phyloP scores from a whole-genome alignment of 1,284 basidiomycete species.

The Coniferiporia weirii region DNA sequence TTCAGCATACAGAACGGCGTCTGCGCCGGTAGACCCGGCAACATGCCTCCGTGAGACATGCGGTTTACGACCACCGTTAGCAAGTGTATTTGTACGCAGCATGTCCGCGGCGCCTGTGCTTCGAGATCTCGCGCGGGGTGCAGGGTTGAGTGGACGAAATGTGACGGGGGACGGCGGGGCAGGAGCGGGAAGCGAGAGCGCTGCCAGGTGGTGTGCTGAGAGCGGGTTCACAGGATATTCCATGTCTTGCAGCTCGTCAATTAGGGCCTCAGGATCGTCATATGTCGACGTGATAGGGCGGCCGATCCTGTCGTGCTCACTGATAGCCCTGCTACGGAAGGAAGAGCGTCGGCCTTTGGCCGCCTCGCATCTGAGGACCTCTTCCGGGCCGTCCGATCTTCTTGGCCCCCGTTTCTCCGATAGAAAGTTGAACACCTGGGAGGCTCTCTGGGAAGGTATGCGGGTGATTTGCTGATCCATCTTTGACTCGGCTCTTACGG shows the following conservation, averaged over 20 bases:
- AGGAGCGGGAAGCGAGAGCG: not conserved
- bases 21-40: not conserved
- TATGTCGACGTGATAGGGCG: not conserved
- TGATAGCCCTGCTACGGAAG: not conserved
- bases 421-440: constrained; percentile 64
- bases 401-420: constrained; percentile 32
- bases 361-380: constrained; percentile 13
- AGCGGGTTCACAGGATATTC: not conserved
- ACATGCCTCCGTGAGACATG: not conserved
- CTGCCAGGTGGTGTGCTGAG: not conserved
- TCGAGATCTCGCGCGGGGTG: constrained; percentile 2
- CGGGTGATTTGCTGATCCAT: constrained; percentile 20
- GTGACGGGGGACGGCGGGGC: not conserved
- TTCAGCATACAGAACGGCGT: not conserved
- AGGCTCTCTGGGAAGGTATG: constrained; percentile 53
- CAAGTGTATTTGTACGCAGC: not conserved
- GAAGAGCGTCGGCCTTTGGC: not conserved
- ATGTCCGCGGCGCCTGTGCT: constrained; percentile 3
- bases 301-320: not conserved
- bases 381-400: constrained; percentile 24
- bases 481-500: not conserved
- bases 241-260: not conserved
- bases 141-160: not conserved
- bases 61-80: not conserved
- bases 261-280: not conserved